Evolutionary conservation across 306 rosid genomes (phyloP).

Genomic region (Gynostemma pentaphyllum): DNA sequence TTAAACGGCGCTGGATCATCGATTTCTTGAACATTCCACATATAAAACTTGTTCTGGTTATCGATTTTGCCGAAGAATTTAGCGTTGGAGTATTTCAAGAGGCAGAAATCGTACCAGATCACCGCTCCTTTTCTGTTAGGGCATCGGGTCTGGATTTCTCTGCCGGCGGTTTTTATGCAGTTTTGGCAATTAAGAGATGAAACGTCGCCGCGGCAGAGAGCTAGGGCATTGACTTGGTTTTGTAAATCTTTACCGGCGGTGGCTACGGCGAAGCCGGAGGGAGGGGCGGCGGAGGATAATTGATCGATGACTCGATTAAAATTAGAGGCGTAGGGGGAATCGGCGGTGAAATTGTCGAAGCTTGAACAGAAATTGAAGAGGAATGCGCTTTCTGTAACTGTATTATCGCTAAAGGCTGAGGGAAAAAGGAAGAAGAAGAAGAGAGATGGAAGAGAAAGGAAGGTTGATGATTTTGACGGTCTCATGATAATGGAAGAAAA

Average conservation of each 20-base stretch:
- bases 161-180: slow-evolving; percentile 14
- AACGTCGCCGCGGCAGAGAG: slow-evolving; percentile 33
- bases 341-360: slow-evolving; percentile 30
- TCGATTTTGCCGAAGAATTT: slow-evolving; percentile 25
- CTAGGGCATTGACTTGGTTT: slow-evolving; percentile 21
- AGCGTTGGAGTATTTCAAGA: slow-evolving; percentile 22
- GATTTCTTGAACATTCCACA: slow-evolving; percentile 17
- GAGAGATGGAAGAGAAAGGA: slow-evolving; percentile 5
- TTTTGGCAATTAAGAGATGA: slow-evolving; percentile 12
- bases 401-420: slow-evolving; percentile 7
- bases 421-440: slow-evolving; percentile 16
- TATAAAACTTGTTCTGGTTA: slow-evolving; percentile 11
- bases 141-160: slow-evolving; percentile 16
- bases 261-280: slow-evolving; percentile 16
- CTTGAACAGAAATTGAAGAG: slow-evolving; percentile 42
- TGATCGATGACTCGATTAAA: slow-evolving; percentile 11
- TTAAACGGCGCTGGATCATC: slow-evolving; percentile 10
- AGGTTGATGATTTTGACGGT: slow-evolving; percentile 7
- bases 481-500: neutral
- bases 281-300: slow-evolving; percentile 17
- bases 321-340: slow-evolving; percentile 15
- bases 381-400: slow-evolving; percentile 25
- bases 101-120: slow-evolving; percentile 27
- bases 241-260: slow-evolving; percentile 7
- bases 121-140: slow-evolving; percentile 22